These are phyloP conservation scores for Neospermospora avenae DNA, from an alignment of 2,329 filamentous ascomycete species.

Conservation along the genomic window DNA sequence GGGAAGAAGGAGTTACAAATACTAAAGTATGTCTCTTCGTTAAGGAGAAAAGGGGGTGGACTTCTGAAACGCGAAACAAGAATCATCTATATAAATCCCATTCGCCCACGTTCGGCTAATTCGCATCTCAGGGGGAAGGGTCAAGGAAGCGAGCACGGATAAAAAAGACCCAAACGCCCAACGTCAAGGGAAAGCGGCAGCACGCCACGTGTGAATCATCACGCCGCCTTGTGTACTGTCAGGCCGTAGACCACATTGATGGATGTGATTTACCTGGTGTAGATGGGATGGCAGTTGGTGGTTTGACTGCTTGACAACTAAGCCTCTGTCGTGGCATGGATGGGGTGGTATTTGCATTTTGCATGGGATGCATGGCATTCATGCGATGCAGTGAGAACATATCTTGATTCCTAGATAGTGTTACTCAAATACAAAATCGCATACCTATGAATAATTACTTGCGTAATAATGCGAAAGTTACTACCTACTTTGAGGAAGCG, in stretches of 20 bases:
- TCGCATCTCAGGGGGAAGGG: not conserved
- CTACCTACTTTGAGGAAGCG: not conserved
- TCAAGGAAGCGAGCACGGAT: not conserved
- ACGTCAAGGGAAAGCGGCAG: not conserved
- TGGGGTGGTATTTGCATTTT: not conserved
- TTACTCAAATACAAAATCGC: too few species aligned
- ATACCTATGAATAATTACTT: too few species aligned
- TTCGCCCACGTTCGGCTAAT: slow-evolving; percentile 2
- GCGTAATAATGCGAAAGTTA: too few species aligned
- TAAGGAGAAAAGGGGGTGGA: not conserved
- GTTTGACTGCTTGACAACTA: too few species aligned
- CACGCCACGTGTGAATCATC: not conserved
- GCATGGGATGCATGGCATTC: not conserved
- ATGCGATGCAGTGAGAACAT: not conserved
- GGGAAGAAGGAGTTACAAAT: not conserved
- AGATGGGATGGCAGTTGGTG: not conserved
- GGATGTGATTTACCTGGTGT: not conserved
- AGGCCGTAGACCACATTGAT: not conserved
- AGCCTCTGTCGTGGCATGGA: not conserved
- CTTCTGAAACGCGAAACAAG: slow-evolving; percentile 2
- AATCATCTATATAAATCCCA: not conserved
- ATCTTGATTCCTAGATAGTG: not conserved
- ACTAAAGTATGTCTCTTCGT: not conserved
- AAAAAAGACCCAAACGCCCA: not conserved
- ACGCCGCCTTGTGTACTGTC: not conserved